phyloP scores from a whole-genome alignment of 495 filamentous ascomycete species.

The Daldinia bambusicola region DNA sequence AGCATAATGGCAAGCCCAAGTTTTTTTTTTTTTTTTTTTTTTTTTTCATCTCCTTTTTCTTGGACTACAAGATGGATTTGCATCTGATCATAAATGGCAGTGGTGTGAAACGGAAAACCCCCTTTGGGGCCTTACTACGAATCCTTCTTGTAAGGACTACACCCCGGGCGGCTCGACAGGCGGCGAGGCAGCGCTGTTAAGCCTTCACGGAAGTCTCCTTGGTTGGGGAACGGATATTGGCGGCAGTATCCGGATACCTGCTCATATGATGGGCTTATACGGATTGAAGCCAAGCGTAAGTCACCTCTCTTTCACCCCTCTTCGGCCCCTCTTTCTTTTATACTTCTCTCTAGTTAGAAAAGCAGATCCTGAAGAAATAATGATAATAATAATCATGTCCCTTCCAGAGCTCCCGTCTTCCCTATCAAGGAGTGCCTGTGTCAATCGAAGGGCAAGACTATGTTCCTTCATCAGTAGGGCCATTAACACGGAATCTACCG shows the following conservation, averaged over 20 bases:
- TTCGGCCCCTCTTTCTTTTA: not conserved
- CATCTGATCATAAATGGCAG: slow-evolving; percentile 25
- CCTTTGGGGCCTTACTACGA: slow-evolving; percentile 77
- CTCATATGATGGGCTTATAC: slow-evolving; percentile 86
- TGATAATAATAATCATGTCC: not conserved
- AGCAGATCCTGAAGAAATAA: too few species aligned
- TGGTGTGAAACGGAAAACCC: slow-evolving; percentile 83
- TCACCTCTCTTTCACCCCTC: slow-evolving; percentile 50
- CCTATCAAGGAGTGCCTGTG: slow-evolving; percentile 58
- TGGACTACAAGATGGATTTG: not conserved
- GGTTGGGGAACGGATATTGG: slow-evolving; percentile 88
- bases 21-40: not conserved
- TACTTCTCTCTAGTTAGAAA: too few species aligned
- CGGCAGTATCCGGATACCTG: slow-evolving; percentile 80
- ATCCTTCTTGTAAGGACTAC: slow-evolving; percentile 77
- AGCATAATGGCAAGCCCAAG: slow-evolving; percentile 74
- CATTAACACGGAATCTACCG: slow-evolving; percentile 79
- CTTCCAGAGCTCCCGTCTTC: slow-evolving; percentile 58
- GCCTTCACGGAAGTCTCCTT: slow-evolving; percentile 76
- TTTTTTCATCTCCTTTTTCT: not conserved
- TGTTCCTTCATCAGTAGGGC: slow-evolving; percentile 80
- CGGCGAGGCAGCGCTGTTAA: slow-evolving; percentile 79
- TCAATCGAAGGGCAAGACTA: slow-evolving; percentile 78
- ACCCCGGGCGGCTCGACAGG: slow-evolving; percentile 86
- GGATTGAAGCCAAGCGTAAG: slow-evolving; percentile 70